Evolutionary conservation across 257 asterid genomes (phyloP), one percentile per base, ranked within the genome.

Genomic region (Solanum okadae): DNA sequence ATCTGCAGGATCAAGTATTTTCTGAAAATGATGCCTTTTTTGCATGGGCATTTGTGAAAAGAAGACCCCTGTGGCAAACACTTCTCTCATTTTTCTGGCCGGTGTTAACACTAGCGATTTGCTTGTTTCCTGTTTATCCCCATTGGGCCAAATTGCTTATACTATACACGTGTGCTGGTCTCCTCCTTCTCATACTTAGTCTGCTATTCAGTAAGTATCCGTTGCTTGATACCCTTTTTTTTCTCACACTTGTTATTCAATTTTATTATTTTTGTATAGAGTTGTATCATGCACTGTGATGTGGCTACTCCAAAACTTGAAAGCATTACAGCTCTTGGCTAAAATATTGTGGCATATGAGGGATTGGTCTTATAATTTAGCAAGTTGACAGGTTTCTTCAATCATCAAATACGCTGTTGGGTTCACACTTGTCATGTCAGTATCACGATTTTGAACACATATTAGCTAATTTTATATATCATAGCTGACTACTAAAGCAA

Each of bases 81-180:
- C 98, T 97, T 73, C 99, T 97, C 90, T 97, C 99, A 71, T 97
- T 97, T 92, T 94, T 93, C 91, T 97, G 99, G 99, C 99, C 99
- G 46, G 93, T 97, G 83, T 90, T 97, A 93, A 97, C 99, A n/a
- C 88, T 97, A 77, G 99, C 99, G 68, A 97, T 97, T 91, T 97
- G 99, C 91, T 92, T 97, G 93, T 97, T 97, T 92, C 99, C 99
- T 88, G 97, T 97, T 86, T 97, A 97, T 94, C 99, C 99, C 52
- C 98, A 96, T 90, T 91, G 91, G 88, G 95, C 95, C 94, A 97
- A 97, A 94, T 93, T 97, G 78, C 86, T 95, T 87, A 94, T 97
- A 87, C 99, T 97, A 91, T 97, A 97, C 95, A 87, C 93, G 38
- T 97, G 99, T 87, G 99, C 99, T 5, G 98, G 99, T 63, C 91